A percentile compares a stretch with the other conserved stretches of the same genome.
Conservation (phyloP, 2,329 filamentous ascomycete genomes). For the Fusarium luffae region DNA sequence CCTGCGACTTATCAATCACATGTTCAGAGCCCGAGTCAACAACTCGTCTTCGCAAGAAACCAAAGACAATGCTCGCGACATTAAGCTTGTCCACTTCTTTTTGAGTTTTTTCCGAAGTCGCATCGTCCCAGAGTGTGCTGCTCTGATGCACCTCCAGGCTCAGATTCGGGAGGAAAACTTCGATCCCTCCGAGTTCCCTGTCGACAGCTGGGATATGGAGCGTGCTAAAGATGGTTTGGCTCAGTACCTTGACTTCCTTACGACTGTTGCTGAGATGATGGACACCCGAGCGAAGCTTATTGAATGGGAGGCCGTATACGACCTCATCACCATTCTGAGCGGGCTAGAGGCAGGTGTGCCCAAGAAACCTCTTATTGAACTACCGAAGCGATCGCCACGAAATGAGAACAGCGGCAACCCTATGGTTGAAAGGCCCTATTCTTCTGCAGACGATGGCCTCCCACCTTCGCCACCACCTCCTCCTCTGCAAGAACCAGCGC, state of each 20-base stretch:
- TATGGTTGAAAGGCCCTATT: constrained; percentile 73
- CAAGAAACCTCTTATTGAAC: constrained; percentile 75
- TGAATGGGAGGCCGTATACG: constrained; percentile 91
- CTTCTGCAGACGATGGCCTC: constrained; percentile 45
- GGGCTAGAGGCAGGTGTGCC: constrained; percentile 89
- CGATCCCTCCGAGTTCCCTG: constrained; percentile 87
- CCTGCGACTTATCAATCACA: constrained; percentile 88
- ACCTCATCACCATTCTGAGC: constrained; percentile 86
- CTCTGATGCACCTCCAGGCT: constrained; percentile 92
- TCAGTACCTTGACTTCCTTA: constrained; percentile 94
- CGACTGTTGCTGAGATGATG: constrained; percentile 85
- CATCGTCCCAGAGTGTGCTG: constrained; percentile 92
- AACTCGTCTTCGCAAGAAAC: constrained; percentile 58
- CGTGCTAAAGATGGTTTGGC: constrained; percentile 94
- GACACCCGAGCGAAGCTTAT: constrained; percentile 87
- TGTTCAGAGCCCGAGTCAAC: constrained; percentile 72
- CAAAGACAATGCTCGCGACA: constrained; percentile 66
- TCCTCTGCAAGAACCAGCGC: constrained; percentile 69
- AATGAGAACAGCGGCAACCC: constrained; percentile 41
- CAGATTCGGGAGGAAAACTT: constrained; percentile 83
- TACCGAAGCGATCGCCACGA: constrained; percentile 49
- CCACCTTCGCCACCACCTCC: constrained; percentile 55
- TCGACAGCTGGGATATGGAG: constrained; percentile 98
- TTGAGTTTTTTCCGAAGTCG: constrained; percentile 92
- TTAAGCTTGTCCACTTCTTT: constrained; percentile 83